Percentiles rank a stretch among this genome's conserved stretches.
Evolutionary conservation across 176 grass and related monocot genomes (phyloP).

Genomic region (Musa acuminata): DNA sequence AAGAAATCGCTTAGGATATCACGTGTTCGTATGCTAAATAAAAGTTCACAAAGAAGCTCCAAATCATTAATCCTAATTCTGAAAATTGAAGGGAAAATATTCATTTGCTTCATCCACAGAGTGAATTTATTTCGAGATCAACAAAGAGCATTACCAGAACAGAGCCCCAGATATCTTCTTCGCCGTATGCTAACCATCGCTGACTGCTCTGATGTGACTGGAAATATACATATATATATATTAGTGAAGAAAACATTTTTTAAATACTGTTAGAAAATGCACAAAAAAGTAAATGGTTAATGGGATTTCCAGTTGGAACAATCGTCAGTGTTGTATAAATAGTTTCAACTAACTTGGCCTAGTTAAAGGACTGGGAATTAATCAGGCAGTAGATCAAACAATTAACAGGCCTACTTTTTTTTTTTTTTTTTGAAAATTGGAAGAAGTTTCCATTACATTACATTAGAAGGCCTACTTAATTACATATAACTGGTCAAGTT

Average conservation of each 20-base stretch:
- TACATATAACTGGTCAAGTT: too few relatives aligned
- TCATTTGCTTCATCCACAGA: background rate
- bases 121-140: background rate
- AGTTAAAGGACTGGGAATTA: too few relatives aligned
- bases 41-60: too few relatives aligned
- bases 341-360: too few relatives aligned
- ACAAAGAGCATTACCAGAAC: background rate
- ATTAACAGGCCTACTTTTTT: too few relatives aligned
- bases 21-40: background rate
- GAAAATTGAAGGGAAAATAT: background rate
- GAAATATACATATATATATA: background rate
- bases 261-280: background rate
- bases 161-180: conserved; percentile 11
- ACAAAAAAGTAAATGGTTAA: background rate
- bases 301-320: too few relatives aligned
- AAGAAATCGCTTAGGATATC: background rate
- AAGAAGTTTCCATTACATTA: too few relatives aligned
- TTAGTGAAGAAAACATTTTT: background rate
- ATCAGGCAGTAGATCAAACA: too few relatives aligned
- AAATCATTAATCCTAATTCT: background rate
- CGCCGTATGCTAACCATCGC: conserved; percentile 13
- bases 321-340: too few relatives aligned
- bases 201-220: background rate
- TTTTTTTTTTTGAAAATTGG: too few relatives aligned
- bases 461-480: too few relatives aligned